Evolutionary conservation across 345 rosid species (phyloP), one percentile per base, ranked within the genome.

Genomic region (Excoecaria agallocha): DNA sequence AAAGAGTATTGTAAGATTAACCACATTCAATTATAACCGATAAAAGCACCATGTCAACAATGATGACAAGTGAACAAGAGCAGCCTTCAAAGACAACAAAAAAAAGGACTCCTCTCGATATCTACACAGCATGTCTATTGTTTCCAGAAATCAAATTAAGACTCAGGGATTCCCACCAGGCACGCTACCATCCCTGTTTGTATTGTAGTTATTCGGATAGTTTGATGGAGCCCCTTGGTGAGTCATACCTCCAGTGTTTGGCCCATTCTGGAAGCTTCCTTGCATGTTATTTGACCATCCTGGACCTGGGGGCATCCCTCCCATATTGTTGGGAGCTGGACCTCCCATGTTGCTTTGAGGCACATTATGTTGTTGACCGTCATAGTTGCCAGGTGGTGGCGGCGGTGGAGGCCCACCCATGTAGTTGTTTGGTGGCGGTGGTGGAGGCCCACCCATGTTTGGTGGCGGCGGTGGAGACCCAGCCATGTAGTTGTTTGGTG

Each of bases 191-290:
- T 76, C 82, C 52, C 71, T 68, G 74, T 61, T 75, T 30, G 81
- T 82, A 16, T 54, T 24, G 79, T 80, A 80, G 49, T 62, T 70
- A 63, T 83, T 72, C 75, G 69, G 79, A 68, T 74, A 76, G 66
- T 74, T 79, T 16, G 73, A 68, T 8, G 74, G 12, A 22, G 59
- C 72, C 56, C 74, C 79, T 70, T 78, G 83, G 78, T 55, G 60
- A n/a, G 79, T 37, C 16, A 35, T 35, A 20, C 61, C 77, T 41
- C 77, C 81, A 52, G 61, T 19, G 20, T 63, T 55, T 6, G 79
- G 72, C 2, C 37, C 70, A 73, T 55, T 73, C 51, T 68, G 77
- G 39, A 60, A 60, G 63, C 30, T 61, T 25, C 70, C 74, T 13
- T 39, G 65, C 70, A 52, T 15, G 46, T 74, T 52, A 25, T 58